Conservation (phyloP, 2,329 filamentous ascomycete species). For the Macrophomina phaseolina region DNA sequence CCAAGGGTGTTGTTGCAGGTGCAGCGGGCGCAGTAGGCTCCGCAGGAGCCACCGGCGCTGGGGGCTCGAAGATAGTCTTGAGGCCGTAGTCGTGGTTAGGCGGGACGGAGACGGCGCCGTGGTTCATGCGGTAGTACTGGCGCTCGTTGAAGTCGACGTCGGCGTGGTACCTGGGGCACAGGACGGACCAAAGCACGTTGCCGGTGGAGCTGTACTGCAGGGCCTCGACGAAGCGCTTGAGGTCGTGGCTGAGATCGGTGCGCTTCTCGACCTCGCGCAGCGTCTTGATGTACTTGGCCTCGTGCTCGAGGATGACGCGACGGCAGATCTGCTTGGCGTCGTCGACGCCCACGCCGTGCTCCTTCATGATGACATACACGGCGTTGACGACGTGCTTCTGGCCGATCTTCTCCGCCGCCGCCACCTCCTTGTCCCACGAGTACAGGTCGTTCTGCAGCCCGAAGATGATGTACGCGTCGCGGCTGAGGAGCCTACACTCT, state of each 20-base stretch:
- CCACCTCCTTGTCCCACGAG: constrained; percentile 44
- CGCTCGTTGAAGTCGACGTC: not conserved
- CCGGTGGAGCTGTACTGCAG: constrained; percentile 41
- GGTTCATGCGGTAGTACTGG: not conserved
- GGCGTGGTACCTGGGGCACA: constrained; percentile 43
- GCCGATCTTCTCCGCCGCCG: constrained; percentile 36
- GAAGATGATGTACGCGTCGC: constrained; percentile 38
- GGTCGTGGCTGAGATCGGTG: constrained; percentile 32
- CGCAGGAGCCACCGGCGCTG: too few relatives aligned
- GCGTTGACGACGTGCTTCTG: constrained; percentile 45
- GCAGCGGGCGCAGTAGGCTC: too few relatives aligned
- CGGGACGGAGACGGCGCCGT: not conserved
- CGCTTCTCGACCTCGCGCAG: constrained; percentile 31
- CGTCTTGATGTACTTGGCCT: constrained; percentile 31
- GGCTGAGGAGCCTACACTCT: constrained; percentile 32
- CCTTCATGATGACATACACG: constrained; percentile 49
- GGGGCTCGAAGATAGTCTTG: not conserved
- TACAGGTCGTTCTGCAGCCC: constrained; percentile 49
- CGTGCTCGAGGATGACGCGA: constrained; percentile 35
- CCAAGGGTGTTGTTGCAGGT: too few relatives aligned
- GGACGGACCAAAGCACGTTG: constrained; percentile 45
- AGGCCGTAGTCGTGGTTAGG: not conserved
- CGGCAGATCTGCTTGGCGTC: constrained; percentile 36
- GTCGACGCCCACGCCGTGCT: constrained; percentile 37
- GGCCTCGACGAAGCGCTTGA: constrained; percentile 37